Evolutionary conservation across 164 flowering plant genomes (phyloP), one percentile per base, ranked within the genome.

Genomic region (Echeveria elegans): DNA sequence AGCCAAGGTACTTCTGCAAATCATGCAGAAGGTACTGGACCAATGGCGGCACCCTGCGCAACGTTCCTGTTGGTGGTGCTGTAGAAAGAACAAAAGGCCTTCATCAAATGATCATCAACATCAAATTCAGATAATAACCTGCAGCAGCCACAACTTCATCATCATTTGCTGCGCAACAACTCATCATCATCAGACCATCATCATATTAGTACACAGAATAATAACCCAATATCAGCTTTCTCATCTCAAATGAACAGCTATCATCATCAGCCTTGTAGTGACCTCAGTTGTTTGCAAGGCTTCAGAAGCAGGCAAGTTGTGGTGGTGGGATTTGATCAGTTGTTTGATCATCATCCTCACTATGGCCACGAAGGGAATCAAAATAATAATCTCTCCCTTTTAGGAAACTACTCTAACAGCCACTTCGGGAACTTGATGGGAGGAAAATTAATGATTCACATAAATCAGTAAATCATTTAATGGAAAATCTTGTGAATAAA

Each of bases 1-100:
- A 68, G 70, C 70, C 70, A 14, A 53, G 70, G 64, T 68, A 68
- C 21, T 68, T 68, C 63, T 68, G 70, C 64, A 68, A 68, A 37
- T 63, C 66, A 8, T 63, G 66, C 26, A 63, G 66, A 31, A 63
- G 66, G 66, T 63, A 63, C 29, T 63, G 66, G 66, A 63, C 66
- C 45, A 63, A 63, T 34, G 66, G 66, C 29, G 66, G 66, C 45
- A 63, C 66, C 2, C 7, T 63, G 66, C 7, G 66, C 15, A 63
- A 63, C 21, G 66, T 63, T 18, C 66, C 66, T 2, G 66, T 63
- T 10, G 66, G 66, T 0, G 66, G 66, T n/a, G 66, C 41, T 63
- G 66, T 41, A 63, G 70, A 64, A 68, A 68, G 64, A 68, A 68
- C 70, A 68, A 56, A 15, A 68, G 63, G 45, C 28, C 63, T n/a